Base-by-base conservation (phyloP, 768 basidiomycete species). In the Mycena haematopus region DNA sequence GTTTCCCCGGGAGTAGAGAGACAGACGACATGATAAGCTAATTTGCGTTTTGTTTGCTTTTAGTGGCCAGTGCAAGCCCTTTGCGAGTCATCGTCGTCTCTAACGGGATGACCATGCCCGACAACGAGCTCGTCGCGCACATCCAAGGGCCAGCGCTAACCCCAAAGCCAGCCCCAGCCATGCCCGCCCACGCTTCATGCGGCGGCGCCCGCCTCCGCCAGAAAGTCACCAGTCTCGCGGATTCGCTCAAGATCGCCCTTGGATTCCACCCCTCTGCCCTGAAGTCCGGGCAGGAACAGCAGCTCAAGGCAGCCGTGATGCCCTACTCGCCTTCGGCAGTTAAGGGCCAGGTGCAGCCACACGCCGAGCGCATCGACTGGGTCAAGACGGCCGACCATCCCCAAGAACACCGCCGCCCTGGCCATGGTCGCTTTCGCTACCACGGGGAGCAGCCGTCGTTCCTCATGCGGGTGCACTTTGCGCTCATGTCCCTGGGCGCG, bases 401-500 rank as follows among this genome's bases (percentile, higher is more conserved):
- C n/a, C n/a, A n/a, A n/a, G n/a, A n/a, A n/a, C 31, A 33, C 31
- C 6, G 31, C 6, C 31, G 11, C 31, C 31, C 6, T 6, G 65
- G 56, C 52, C 62, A 68, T 24, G 68, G 56, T 58, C 69, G 70
- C 14, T 68, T 60, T 52, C 68, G 62, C 36, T 10, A 68, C 63
- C 71, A 76, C 11, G n/a, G n/a, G n/a, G 57, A 69, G 29, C 67
- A 71, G 52, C 67, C 68, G 22, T 76, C 82, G 35, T 91, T 91
- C 82, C 60, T 83, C 50, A 76, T 73, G 47, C 86, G 92, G 49
- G 76, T 93, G 64, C 84, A 88, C 69, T 76, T 75, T 57, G 88
- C 91, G 2, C 75, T 93, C 57, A 85, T 85, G 78, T 74, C 83
- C 9, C 84, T 94, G 17, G 90, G 91, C 14, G 86, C 86, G 21